Evolutionary conservation across 2,329 filamentous ascomycete genomes (phyloP), one percentile per base, ranked within the genome.

Genomic region (Colletotrichum sublineola): DNA sequence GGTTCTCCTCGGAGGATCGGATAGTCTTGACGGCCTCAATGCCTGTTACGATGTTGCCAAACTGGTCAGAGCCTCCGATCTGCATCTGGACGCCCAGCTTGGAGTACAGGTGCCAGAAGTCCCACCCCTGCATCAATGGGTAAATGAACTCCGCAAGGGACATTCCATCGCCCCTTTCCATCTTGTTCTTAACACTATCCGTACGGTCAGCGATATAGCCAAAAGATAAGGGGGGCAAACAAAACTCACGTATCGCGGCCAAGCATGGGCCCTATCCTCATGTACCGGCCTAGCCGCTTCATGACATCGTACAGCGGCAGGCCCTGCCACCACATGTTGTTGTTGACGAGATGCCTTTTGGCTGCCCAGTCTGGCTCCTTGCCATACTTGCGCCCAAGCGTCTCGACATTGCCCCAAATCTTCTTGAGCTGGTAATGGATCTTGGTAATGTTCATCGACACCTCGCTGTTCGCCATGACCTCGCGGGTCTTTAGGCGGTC

Each of bases 31-130:
- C 89, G 3, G 93, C 90, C 73, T 98, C 94, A 78, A 96, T 92
- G 61, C 96, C 96, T 15, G 95, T 91, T 38, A 97, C 89, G 75
- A 99, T 98, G 82, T 99, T 99, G 74, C 96, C 96, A 80, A 92
- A 98, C 83, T 99, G 96, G 80, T 99, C 96, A 8, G 95, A 95
- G 50, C 96, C 96, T 70, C 96, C 96, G 64, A 99, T 94, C 82
- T 99, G 95, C 80, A 98, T 89, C 79, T 95, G 92, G 12, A 95
- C 87, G 60, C 88, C 88, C 33, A 87, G 86, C 58, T 89, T 87
- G 73, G 77, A 81, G 82, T 93, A 97, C 84, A 98, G 88, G 76
- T 93, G 88, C 94, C 94, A 98, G 90, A 95, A 99, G 81, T 99
- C 96, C 93, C 95, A 98, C 31, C 93, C 95, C 80, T 99, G 96